These are phyloP conservation scores for Fusarium sublunatum DNA, from an alignment of 2,329 filamentous ascomycete genomes.

Conservation along the genomic window DNA sequence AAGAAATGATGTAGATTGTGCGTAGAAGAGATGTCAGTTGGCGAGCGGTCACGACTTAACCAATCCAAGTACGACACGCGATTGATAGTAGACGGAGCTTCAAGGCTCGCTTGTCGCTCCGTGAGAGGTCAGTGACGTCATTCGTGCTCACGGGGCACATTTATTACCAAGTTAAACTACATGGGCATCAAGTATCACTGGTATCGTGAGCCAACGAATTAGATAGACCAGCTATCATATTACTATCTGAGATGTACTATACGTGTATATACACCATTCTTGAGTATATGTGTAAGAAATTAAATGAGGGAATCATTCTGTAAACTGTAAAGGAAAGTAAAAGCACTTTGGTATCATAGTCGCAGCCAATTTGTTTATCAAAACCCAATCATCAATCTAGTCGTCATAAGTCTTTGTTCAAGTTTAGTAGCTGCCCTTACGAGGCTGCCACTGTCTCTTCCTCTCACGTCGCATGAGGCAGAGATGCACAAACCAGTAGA, in stretches of 20 bases:
- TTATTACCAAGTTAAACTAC: too few relatives aligned
- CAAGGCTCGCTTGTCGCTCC: neutral
- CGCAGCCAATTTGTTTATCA: slow-evolving; percentile 13
- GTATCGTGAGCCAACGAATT: neutral
- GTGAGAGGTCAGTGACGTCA: neutral
- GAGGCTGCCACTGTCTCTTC: slow-evolving; percentile 43
- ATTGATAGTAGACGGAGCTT: neutral
- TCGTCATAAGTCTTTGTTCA: slow-evolving; percentile 7
- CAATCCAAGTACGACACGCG: neutral
- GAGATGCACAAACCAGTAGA: slow-evolving; percentile 57
- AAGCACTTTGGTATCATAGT: slow-evolving; percentile 40
- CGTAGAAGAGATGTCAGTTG: neutral
- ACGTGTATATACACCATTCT: slow-evolving; percentile 10
- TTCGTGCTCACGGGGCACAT: neutral
- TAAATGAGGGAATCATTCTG: slow-evolving; percentile 11
- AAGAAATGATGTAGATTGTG: neutral
- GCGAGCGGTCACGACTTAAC: neutral
- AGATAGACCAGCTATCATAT: slow-evolving; percentile 40
- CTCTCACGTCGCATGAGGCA: slow-evolving; percentile 45
- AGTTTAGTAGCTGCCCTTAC: slow-evolving; percentile 48
- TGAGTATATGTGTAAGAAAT: slow-evolving; percentile 6
- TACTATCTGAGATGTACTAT: slow-evolving; percentile 27
- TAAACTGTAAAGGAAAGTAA: slow-evolving; percentile 19
- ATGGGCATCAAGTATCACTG: neutral
- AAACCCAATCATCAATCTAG: slow-evolving; percentile 30